Evolutionary conservation across 2,329 filamentous ascomycete species (phyloP).

Genomic region (Monosporascus sp.): DNA sequence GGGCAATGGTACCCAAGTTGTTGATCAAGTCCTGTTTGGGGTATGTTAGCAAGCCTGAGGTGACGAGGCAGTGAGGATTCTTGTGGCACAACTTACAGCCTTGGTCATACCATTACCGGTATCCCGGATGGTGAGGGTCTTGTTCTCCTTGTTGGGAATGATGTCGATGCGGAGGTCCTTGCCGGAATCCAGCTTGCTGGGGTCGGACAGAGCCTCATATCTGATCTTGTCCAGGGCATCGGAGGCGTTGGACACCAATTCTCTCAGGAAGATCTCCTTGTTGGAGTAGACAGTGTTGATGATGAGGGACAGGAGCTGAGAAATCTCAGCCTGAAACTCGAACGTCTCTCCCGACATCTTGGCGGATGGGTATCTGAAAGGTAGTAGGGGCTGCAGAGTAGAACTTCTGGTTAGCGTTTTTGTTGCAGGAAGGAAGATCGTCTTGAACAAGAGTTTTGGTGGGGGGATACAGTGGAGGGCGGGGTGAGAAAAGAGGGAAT

Average conservation of each 20-base stretch:
- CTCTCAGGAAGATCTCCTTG: slow-evolving; percentile 99
- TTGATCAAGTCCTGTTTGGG: slow-evolving; percentile 84
- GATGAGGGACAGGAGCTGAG: slow-evolving; percentile 98
- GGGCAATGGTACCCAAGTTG: slow-evolving; percentile 99
- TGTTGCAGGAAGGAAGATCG: too few relatives aligned
- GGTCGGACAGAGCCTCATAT: slow-evolving; percentile 96
- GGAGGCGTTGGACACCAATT: slow-evolving; percentile 96
- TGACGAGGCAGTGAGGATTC: not conserved
- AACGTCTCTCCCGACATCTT: slow-evolving; percentile 89
- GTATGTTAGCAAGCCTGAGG: slow-evolving; percentile 29
- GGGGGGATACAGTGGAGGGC: too few relatives aligned
- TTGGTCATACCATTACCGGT: slow-evolving; percentile 99
- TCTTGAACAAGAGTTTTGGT: too few relatives aligned
- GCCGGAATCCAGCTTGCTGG: slow-evolving; percentile 91
- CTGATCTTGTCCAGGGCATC: slow-evolving; percentile 99
- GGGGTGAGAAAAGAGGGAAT: too few relatives aligned
- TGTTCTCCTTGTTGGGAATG: slow-evolving; percentile 94
- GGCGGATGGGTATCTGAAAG: slow-evolving; percentile 15
- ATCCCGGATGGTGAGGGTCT: slow-evolving; percentile 96
- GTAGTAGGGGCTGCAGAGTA: not conserved
- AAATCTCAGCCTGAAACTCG: slow-evolving; percentile 99
- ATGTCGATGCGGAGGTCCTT: slow-evolving; percentile 99
- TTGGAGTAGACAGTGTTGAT: slow-evolving; percentile 99
- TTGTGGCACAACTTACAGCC: slow-evolving; percentile 63
- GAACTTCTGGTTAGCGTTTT: not conserved